Evolutionary conservation across 352 stramenopile genomes (phyloP), one percentile per base, ranked within the genome.

Genomic region (Phytophthora podocarpi): DNA sequence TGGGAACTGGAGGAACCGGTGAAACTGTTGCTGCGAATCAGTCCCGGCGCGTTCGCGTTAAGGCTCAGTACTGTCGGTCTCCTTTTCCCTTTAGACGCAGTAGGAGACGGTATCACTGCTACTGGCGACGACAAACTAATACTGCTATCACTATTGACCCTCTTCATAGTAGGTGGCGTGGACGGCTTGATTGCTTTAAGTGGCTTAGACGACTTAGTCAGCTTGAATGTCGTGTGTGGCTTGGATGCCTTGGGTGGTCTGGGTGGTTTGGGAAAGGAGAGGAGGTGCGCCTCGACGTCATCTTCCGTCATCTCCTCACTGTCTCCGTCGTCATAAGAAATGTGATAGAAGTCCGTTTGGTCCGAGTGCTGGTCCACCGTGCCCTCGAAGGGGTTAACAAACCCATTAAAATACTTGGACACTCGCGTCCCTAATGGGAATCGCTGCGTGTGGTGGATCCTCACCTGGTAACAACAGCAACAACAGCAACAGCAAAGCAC

Each of bases 291-390:
- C 20, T 85, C 66, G 16, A 93, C 64, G 37, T 93, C 83, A 15
- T 81, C 72, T 52, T 93, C 83, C 1, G 81, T 91, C 83, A 93
- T 93, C 53, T 93, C 83, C 47, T 93, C 83, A 30, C 78, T 90
- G 57, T 93, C 83, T 20, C 81, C 83, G 45, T 93, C 83, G 35
- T 93, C 83, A 41, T 93, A 93, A 10, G 66, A 74, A 55, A 93
- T 82, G 52, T 91, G 81, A 42, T 93, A 93, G 39, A 87, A 91
- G 20, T 83, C 64, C 10, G 83, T 85, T 4, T 59, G 40, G 5
- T 66, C 35, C 13, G 76, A 67, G 50, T 82, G 81, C 18, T 70
- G 37, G 60, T 93, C 81, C 35, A 93, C 76, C 1, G 63, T 76
- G n/a, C 83, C 83, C 8, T 63, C 26, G 43, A 93, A 93, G 8